These are phyloP conservation scores for Sodiomyces alkalinus DNA, from an alignment of 2,329 filamentous ascomycete genomes.

Conservation along the genomic window DNA sequence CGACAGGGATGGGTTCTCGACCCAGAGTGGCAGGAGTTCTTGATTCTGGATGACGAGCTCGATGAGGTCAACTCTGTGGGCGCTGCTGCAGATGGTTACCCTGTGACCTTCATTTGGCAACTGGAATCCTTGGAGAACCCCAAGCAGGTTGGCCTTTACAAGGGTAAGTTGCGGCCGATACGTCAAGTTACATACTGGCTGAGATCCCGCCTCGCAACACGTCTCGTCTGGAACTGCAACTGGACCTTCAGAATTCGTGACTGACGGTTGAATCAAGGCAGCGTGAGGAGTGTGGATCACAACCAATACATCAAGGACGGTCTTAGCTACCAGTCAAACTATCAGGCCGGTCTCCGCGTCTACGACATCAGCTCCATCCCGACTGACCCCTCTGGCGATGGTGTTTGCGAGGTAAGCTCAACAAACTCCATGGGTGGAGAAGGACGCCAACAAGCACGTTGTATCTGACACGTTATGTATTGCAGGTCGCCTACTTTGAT, in stretches of 20 bases:
- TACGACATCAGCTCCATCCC: conserved; percentile 18
- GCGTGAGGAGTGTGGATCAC: conserved; percentile 3
- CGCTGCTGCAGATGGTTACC: conserved; percentile 21
- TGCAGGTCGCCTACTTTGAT: conserved; percentile 8
- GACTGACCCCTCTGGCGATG: conserved; percentile 25
- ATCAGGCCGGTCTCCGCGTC: conserved; percentile 22
- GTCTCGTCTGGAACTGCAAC: not conserved
- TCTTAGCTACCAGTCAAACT: conserved; percentile 26
- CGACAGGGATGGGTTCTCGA: conserved; percentile 38
- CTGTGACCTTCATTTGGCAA: conserved; percentile 31
- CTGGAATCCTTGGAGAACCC: conserved; percentile 22
- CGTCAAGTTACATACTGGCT: not conserved
- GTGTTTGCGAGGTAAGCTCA: conserved; percentile 21
- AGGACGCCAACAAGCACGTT: not conserved
- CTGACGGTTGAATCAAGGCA: conserved; percentile 21
- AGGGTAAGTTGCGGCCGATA: conserved; percentile 9
- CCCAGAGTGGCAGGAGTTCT: conserved; percentile 19
- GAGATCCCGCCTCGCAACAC: conserved; percentile 4
- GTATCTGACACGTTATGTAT: not conserved
- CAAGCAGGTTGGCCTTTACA: conserved; percentile 21
- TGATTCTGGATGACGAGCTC: conserved; percentile 31
- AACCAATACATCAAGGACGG: conserved; percentile 26
- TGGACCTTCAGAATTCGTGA: conserved; percentile 14
- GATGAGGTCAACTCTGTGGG: conserved; percentile 25
- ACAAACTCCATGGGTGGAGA: not conserved